Evolutionary conservation across 2,329 filamentous ascomycete genomes (phyloP), one percentile per base, ranked within the genome.

Genomic region (Venturia oleaginea): DNA sequence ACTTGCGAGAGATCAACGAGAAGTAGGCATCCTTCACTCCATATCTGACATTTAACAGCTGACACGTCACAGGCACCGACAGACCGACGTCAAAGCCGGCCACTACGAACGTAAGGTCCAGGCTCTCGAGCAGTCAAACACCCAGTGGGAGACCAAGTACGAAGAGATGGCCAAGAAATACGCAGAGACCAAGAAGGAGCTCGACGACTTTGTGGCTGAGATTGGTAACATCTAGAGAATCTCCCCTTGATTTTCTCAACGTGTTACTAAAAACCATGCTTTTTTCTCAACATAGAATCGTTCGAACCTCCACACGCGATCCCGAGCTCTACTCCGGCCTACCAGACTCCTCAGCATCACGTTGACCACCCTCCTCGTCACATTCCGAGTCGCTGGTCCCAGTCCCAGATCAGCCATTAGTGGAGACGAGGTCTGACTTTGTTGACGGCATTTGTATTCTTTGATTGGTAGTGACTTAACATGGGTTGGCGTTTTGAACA

Each of bases 61-160:
- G 30, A 57, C 51, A 57, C 30, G n/a, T n/a, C 65, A 69, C 71
- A 99, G 94, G 82, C 91, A 97, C 75, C 92, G 94, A 78, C 92
- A 96, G 83, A 97, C 94, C 81, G 94, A 99, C 77, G 92, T 97
- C 81, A 97, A 97, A 85, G 92, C 93, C 74, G 94, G 93, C 73
- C 93, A 99, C 83, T 97, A 93, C 80, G 94, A 99, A 83, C 94
- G 94, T 81, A 97, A 97, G 84, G 94, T 97, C 71, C 91, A 97
- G 80, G 93, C 94, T 73, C 87, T 97, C 74, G 94, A 99, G 82
- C 83, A 86, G 74, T 86, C 92, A 77, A 89, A 91, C 73, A 92
- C 97, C 79, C 86, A 92, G 79, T 97, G 92, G 92, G 94, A 97
- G 83, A 77, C 84, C 79, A 97, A 99, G 84, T 97, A 95, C 81